Base-by-base conservation (phyloP, 176 grass and related monocot species). In the Oryza meyeriana region DNA sequence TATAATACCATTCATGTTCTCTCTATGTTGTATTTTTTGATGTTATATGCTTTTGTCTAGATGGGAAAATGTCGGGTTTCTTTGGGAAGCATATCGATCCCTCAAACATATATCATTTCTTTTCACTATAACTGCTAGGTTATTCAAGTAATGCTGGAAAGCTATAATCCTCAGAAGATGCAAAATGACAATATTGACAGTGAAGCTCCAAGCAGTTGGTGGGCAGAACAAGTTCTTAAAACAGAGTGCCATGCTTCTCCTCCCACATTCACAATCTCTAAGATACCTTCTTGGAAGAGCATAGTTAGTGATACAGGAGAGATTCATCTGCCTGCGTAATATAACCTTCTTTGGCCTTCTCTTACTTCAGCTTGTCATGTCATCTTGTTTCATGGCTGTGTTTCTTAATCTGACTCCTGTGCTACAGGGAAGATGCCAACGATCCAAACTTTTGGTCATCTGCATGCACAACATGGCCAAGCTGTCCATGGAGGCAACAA, bases 121-220 rank as follows among this genome's bases (percentile, higher is more conserved):
- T 75, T 72, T 70, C 5, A 22, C 40, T 48, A 20, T 52, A 77
- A 35, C 40, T 69, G 65, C 35, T 81, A 92, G 94, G 88, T 92
- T 82, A 89, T 97, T 80, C 85, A 88, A 79, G 87, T 86, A 57
- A 89, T 94, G 48, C 44, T 97, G 79, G 94, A 97, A n/a, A n/a
- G n/a, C n/a, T n/a, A n/a, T n/a, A n/a, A n/a, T n/a, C n/a, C n/a
- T n/a, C n/a, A n/a, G n/a, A 81, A 97, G 68, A 78, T 71, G 45
- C 47, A 79, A 75, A 69, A 82, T 52, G 81, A 65, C 27, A 77
- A 69, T 69, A n/a, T 14, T 10, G 35, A 12, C 3, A 32, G 36
- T 47, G 36, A 71, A 35, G 55, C 29, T 62, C 38, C 39, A 78
- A 22, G 65, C 24, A 69, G 22, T 71, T 48, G n/a, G 65, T 44